phyloP scores from a whole-genome alignment of 441 rosid species.

The Adansonia madagascariensis region DNA sequence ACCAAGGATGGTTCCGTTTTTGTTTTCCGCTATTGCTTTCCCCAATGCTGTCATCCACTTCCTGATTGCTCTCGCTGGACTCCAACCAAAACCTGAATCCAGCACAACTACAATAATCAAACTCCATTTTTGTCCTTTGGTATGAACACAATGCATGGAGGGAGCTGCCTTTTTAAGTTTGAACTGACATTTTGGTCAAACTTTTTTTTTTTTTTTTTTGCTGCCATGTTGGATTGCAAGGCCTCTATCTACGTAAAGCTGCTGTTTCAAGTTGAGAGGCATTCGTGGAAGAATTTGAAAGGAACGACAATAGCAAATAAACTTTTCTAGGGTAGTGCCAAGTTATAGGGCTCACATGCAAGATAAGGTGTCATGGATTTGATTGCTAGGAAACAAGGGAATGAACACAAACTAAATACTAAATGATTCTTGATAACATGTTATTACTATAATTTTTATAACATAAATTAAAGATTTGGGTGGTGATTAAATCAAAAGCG shows the following conservation, averaged over 20 bases:
- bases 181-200: neutral
- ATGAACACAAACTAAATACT: neutral
- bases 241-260: neutral
- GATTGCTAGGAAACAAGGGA: neutral
- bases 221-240: neutral
- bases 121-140: neutral
- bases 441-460: neutral
- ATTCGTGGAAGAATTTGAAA: neutral
- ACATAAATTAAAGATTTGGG: neutral
- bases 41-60: too few species aligned
- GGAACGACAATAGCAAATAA: slow-evolving; percentile 19
- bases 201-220: neutral
- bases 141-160: neutral
- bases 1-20: neutral
- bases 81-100: neutral
- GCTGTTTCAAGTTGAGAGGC: neutral
- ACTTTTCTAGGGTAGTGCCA: slow-evolving; percentile 21
- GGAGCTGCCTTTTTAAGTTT: neutral
- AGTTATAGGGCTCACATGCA: slow-evolving; percentile 23
- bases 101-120: neutral
- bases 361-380: neutral
- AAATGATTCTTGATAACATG: neutral
- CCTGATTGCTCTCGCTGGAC: neutral
- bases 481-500: neutral
- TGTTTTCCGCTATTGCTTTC: too few species aligned